These are phyloP conservation scores for Penicillium sp. DNA, from an alignment of 2,329 filamentous ascomycete species.

Conservation along the genomic window DNA sequence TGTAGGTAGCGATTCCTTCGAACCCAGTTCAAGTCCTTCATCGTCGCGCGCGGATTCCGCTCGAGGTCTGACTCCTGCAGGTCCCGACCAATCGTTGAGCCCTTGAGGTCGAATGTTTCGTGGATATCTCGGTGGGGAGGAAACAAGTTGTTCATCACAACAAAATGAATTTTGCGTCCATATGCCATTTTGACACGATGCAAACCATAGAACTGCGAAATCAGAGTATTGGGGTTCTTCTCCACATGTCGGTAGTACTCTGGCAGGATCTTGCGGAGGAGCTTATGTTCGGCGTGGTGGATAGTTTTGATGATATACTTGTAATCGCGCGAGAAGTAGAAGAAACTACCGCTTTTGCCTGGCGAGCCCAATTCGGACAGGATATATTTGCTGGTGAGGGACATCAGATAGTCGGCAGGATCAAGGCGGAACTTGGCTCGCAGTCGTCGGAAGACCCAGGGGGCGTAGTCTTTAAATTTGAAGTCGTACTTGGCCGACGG, in stretches of 20 bases:
- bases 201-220: constrained; percentile 96
- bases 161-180: constrained; percentile 97
- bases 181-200: constrained; percentile 98
- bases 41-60: constrained; percentile 84
- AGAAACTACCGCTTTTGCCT: constrained; percentile 98
- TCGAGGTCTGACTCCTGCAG: constrained; percentile 85
- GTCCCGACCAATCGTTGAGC: constrained; percentile 90
- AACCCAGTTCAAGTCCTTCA: constrained; percentile 98
- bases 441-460: constrained; percentile 95
- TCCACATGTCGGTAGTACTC: constrained; percentile 94
- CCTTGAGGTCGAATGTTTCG: constrained; percentile 94
- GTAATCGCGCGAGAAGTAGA: constrained; percentile 99
- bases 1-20: constrained; percentile 81
- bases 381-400: constrained; percentile 96
- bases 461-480: constrained; percentile 99
- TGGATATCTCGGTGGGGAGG: constrained; percentile 97
- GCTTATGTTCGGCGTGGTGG: constrained; percentile 75
- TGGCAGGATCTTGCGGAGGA: constrained; percentile 56
- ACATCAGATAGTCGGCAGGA: constrained; percentile 97
- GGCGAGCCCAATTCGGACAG: constrained; percentile 95
- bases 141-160: constrained; percentile 99
- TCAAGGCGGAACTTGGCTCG: constrained; percentile 86
- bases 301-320: constrained; percentile 99
- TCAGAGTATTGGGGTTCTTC: constrained; percentile 91
- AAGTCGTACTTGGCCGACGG: constrained; percentile 99